Evolutionary conservation across 2,329 filamentous ascomycete genomes (phyloP).

Genomic region (Ambrosiella cleistominuta): DNA sequence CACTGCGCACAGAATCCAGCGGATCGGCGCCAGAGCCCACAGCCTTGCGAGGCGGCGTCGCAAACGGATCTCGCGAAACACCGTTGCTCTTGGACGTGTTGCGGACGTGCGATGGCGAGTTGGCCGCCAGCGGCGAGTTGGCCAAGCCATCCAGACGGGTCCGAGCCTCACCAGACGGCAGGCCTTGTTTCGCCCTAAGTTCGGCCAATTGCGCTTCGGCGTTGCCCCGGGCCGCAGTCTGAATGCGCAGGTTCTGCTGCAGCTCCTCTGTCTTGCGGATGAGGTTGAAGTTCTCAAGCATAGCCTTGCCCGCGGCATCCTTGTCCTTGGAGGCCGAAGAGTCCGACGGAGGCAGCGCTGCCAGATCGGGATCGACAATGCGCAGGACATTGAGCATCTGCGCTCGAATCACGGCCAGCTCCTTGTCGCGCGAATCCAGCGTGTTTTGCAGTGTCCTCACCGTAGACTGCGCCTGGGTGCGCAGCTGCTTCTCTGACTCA

Average conservation of each 20-base stretch:
- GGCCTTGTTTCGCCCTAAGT: slow-evolving; percentile 35
- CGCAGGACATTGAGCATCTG: slow-evolving; percentile 72
- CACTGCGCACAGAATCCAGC: slow-evolving; percentile 66
- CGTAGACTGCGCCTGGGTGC: slow-evolving; percentile 69
- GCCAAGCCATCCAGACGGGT: slow-evolving; percentile 72
- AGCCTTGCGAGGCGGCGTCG: slow-evolving; percentile 25
- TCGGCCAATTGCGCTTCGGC: slow-evolving; percentile 72
- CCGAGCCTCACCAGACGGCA: slow-evolving; percentile 23
- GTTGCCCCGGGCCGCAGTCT: slow-evolving; percentile 61
- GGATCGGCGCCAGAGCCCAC: slow-evolving; percentile 39
- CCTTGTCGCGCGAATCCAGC: slow-evolving; percentile 62
- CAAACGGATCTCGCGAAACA: neutral
- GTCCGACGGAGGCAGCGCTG: slow-evolving; percentile 34
- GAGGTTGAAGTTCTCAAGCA: slow-evolving; percentile 63
- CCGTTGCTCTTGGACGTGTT: slow-evolving; percentile 41
- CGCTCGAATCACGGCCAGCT: slow-evolving; percentile 61
- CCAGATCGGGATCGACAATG: slow-evolving; percentile 63
- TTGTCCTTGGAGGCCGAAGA: slow-evolving; percentile 25
- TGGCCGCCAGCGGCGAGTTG: slow-evolving; percentile 57
- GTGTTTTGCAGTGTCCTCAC: slow-evolving; percentile 63
- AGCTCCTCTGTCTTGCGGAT: slow-evolving; percentile 72
- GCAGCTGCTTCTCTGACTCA: slow-evolving; percentile 76
- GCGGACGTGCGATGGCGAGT: slow-evolving; percentile 48
- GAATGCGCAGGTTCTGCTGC: slow-evolving; percentile 74
- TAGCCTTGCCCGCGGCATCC: slow-evolving; percentile 41